Evolutionary conservation across 257 asterid genomes (phyloP).

Genomic region (Galeopsis tetrahit): DNA sequence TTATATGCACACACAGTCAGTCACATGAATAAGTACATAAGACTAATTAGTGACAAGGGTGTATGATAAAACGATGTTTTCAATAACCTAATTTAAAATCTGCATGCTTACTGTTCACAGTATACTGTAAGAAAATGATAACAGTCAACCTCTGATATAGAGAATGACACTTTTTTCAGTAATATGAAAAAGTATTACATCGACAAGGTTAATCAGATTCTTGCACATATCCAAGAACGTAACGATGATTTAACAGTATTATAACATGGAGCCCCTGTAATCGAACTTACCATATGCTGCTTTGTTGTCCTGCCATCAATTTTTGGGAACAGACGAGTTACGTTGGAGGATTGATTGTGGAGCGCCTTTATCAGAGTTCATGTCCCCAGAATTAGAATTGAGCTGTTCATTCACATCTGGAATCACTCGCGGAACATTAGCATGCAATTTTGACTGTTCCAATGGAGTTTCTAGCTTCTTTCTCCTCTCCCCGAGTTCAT

Average conservation of each 20-base stretch:
- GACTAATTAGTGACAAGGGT: not conserved
- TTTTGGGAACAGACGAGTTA: constrained; percentile 25
- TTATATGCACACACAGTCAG: not conserved
- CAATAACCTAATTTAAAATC: not conserved
- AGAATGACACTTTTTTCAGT: constrained; percentile 1
- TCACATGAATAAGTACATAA: not conserved
- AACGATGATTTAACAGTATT: not conserved
- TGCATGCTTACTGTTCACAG: not conserved
- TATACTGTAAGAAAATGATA: not conserved
- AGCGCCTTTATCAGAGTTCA: constrained; percentile 37
- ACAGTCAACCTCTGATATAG: not conserved
- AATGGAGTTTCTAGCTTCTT: constrained; percentile 50
- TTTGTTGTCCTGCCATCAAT: constrained; percentile 29
- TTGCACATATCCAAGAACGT: not conserved
- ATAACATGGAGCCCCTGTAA: constrained; percentile 2
- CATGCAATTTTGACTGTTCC: constrained; percentile 51
- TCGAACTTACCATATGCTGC: constrained; percentile 47
- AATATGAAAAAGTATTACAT: not conserved
- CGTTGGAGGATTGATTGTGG: constrained; percentile 31
- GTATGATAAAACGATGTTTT: not conserved
- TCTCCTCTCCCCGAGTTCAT: constrained; percentile 51
- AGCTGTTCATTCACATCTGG: constrained; percentile 49
- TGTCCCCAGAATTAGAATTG: constrained; percentile 38
- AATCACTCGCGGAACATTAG: constrained; percentile 53
- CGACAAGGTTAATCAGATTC: constrained; percentile 14